These are phyloP conservation scores for Pleodorina starrii DNA, from an alignment of 139 green algal genomes.

Conservation along the genomic window DNA sequence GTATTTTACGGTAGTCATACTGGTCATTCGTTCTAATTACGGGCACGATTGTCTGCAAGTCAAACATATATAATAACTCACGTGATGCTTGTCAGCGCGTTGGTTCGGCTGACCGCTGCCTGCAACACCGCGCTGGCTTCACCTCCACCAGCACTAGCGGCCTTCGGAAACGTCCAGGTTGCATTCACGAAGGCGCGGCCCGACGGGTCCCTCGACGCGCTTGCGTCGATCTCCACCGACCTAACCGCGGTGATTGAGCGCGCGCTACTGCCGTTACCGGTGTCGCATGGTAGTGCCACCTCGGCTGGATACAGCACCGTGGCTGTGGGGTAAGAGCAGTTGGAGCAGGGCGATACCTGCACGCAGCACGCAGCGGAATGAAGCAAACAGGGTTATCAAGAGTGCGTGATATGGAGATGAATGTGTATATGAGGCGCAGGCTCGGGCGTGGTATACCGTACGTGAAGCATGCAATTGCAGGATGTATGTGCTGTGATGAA, in stretches of 20 bases:
- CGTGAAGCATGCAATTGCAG: too few species aligned
- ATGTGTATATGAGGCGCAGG: too few species aligned
- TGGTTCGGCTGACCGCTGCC: not conserved
- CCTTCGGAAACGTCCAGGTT: not conserved
- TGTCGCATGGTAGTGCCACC: not conserved
- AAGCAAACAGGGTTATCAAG: too few species aligned
- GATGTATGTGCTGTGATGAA: too few species aligned
- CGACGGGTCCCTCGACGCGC: not conserved
- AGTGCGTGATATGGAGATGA: too few species aligned
- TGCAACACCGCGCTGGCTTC: not conserved
- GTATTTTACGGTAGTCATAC: not conserved
- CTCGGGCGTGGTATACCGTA: too few species aligned
- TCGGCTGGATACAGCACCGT: not conserved
- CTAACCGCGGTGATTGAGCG: not conserved
- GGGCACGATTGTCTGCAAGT: too few species aligned
- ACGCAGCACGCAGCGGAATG: too few species aligned
- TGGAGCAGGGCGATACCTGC: not conserved
- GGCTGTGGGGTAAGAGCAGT: not conserved
- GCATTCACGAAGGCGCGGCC: not conserved
- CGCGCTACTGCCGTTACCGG: not conserved
- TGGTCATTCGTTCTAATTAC: not conserved
- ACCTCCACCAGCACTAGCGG: too few species aligned
- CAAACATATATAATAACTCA: not conserved
- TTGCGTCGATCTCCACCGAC: not conserved
- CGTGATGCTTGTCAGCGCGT: too few species aligned